Base-by-base conservation (phyloP, 1,139 yeast genomes). In the Blastobotrys malaysiensis region DNA sequence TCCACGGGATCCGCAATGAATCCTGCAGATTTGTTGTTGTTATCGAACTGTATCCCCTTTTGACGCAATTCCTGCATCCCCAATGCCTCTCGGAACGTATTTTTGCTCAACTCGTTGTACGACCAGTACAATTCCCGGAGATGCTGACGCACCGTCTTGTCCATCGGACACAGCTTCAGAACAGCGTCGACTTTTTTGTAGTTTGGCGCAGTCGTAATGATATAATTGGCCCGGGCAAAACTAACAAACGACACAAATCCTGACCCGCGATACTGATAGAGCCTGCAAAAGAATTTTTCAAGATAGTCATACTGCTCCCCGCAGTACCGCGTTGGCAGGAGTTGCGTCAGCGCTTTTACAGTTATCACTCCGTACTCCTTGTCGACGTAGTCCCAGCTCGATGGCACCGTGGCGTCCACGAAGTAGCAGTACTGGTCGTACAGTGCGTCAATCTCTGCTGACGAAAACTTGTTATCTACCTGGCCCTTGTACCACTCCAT, bases 341-440 rank as follows among this genome's bases (percentile, higher is more conserved):
- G 47, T 22, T 52, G 52, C 16, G 56, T 43, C 21, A 61, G 55
- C 7, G 55, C 53, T n/a, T 51, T 48, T 36, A 48, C 50, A 13
- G 58, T 53, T n/a, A 57, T 21, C 9, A 48, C 56, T 4, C 52
- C 54, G 46, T 46, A 50, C 20, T 24, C 46, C n/a, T 48, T 43
- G 20, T 31, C 20, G 9, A 22, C 26, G 18, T 21, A 31, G 11
- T 31, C 39, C 39, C 39, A 31, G 39, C 39, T 31, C 7, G 39
- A 31, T 14, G 39, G 39, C 16, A 31, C 45, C 22, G 48, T 45
- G 18, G 49, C 48, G 43, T 62, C 63, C 5, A 59, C 61, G 19
- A 66, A 57, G 19, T 61, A 56, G 43, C 54, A 53, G 53, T 63
- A 66, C 53, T 65, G 67, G 19, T 62, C 64, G 45, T 60, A 61